Percentiles rank a stretch among this genome's conserved stretches.
Evolutionary conservation across 2,329 filamentous ascomycete genomes (phyloP).

Genomic region (Colletotrichum gloeosporioides): DNA sequence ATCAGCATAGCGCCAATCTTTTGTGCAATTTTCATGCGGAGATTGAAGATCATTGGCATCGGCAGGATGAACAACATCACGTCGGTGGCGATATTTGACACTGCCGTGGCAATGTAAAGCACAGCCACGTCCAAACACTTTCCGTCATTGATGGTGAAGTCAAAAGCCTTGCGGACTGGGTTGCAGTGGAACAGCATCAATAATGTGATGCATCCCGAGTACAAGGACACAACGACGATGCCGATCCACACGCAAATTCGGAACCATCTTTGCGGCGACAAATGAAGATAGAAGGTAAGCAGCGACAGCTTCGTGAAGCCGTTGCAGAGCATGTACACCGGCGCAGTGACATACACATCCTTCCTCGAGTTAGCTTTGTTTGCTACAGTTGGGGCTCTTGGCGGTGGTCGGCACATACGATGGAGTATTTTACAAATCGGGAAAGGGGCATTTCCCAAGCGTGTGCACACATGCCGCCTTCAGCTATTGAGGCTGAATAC

Average conservation of each 20-base stretch:
- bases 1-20: constrained; percentile 50
- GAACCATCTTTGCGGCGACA: constrained; percentile 40
- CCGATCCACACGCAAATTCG: constrained; percentile 32
- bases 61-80: constrained; percentile 52
- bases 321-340: constrained; percentile 39
- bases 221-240: constrained; percentile 30
- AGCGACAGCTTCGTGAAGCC: constrained; percentile 42
- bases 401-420: background rate
- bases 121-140: constrained; percentile 49
- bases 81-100: constrained; percentile 53
- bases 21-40: constrained; percentile 50
- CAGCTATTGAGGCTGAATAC: background rate
- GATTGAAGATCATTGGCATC: constrained; percentile 46
- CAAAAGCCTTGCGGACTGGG: constrained; percentile 37
- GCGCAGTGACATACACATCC: constrained; percentile 27
- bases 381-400: background rate
- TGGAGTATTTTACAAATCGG: constrained; percentile 4
- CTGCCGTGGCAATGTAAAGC: constrained; percentile 54
- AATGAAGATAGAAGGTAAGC: constrained; percentile 41
- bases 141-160: constrained; percentile 32
- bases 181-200: constrained; percentile 41
- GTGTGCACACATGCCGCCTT: constrained; percentile 19
- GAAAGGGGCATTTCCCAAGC: constrained; percentile 24
- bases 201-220: constrained; percentile 36
- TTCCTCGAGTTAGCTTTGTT: background rate